Evolutionary conservation across 129 eudicot species (phyloP), one percentile per base, ranked within the genome.

Genomic region (Lactuca saligna): DNA sequence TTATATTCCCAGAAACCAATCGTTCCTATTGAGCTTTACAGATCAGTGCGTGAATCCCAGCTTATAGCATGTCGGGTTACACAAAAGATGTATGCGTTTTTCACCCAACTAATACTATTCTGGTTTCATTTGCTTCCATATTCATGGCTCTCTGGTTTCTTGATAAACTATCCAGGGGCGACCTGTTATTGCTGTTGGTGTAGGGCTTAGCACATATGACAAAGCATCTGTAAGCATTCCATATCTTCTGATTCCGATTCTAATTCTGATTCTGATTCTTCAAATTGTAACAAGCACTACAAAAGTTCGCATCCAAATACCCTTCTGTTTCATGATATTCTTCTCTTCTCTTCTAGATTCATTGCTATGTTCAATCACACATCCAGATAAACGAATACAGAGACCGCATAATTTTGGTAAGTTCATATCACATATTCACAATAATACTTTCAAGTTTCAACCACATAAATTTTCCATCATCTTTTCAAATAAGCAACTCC

Each of bases 151-250:
- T 53, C 53, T 14, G 37, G 41, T 58, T 60, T 68, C 57, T 54
- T 58, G 5, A 29, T 31, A 34, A 65, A 29, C 34, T 51, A 60
- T 76, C 0, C 77, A 94, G 99, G 99, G 99, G 66, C 85, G 85
- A 68, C 99, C 99, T 68, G 95, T 94, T 65, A 65, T 94, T 76
- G 99, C 91, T 72, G 54, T 90, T 70, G 99, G 99, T 2, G 97
- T 85, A 41, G 99, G 99, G 75, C 99, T 87, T 70, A 94, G 99
- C 87, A 87, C 96, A 42, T 94, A 74, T 58, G 99, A 94, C 83
- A 85, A 94, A 85, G 97, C 97, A 65, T 89, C 97, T 78, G 99
- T 94, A 90, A 87, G 99, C 64, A 68, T 37, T 74, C 29, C 16
- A 9, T 35, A 10, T 31, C 31, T 10, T 57, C 7, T 29, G 63